Evolutionary conservation across 306 rosid genomes (phyloP).

Genomic region (Gynostemma pentaphyllum): DNA sequence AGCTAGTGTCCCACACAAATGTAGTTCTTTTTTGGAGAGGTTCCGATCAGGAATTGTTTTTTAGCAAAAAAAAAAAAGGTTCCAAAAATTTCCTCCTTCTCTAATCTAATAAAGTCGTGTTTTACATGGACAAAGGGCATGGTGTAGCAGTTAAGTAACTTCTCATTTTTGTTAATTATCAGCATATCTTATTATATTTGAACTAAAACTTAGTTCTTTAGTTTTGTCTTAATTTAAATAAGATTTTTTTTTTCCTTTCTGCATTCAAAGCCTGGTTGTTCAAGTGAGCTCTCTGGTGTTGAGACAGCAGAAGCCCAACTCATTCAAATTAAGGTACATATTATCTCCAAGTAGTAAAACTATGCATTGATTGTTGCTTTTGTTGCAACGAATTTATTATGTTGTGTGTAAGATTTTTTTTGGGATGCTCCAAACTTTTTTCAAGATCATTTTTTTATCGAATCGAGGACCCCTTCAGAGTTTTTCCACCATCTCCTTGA

Average conservation of each 20-base stretch:
- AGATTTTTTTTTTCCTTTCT: conserved; percentile 21
- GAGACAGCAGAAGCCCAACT: conserved; percentile 67
- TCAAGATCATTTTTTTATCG: no score
- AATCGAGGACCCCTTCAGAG: no score
- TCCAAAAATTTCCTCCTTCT: neutral
- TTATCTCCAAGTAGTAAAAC: conserved; percentile 9
- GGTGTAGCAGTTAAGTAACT: neutral
- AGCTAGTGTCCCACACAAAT: no score
- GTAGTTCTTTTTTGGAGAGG: no score
- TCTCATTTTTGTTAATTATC: neutral
- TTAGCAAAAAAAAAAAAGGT: no score
- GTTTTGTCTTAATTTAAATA: conserved; percentile 6
- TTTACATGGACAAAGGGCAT: neutral
- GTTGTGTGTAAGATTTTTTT: neutral
- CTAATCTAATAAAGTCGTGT: no score
- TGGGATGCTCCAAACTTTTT: neutral
- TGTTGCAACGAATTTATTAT: neutral
- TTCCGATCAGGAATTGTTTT: no score
- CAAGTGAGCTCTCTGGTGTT: conserved; percentile 74
- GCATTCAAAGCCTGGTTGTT: conserved; percentile 82
- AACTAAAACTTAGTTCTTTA: neutral
- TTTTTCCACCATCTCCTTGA: neutral
- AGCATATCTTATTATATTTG: neutral
- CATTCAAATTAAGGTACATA: conserved; percentile 71
- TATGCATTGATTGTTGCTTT: conserved; percentile 1